phyloP scores from a whole-genome alignment of 441 rosid species.

The Capsella rubella region DNA sequence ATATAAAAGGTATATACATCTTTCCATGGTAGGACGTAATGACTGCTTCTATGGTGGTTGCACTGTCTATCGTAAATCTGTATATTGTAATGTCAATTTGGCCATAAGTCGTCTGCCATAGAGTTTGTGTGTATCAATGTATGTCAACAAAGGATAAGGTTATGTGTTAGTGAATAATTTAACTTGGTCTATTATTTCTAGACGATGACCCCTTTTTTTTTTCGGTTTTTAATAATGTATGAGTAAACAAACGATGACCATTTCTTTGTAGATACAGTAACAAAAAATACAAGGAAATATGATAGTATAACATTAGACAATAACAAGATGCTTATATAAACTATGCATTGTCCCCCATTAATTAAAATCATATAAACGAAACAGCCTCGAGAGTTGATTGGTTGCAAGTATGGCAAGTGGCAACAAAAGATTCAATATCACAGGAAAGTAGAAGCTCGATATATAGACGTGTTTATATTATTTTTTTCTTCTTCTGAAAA shows the following conservation, averaged over 20 bases:
- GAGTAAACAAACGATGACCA: background rate
- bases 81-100: background rate
- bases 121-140: background rate
- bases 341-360: background rate
- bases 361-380: no score
- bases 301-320: background rate
- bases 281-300: background rate
- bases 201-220: background rate
- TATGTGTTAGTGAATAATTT: background rate
- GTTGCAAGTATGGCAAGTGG: background rate
- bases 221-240: no score
- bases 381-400: background rate
- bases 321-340: background rate
- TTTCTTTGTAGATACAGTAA: constrained; percentile 7
- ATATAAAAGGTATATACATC: background rate
- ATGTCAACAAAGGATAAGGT: background rate
- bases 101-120: background rate
- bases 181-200: background rate
- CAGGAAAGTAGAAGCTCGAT: no score
- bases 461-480: background rate
- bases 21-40: background rate
- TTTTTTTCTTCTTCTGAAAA: background rate
- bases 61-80: background rate
- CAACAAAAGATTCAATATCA: background rate
- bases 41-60: constrained; percentile 13